Conservation (phyloP, 2,329 filamentous ascomycete species). For the Monosporascus sp. region DNA sequence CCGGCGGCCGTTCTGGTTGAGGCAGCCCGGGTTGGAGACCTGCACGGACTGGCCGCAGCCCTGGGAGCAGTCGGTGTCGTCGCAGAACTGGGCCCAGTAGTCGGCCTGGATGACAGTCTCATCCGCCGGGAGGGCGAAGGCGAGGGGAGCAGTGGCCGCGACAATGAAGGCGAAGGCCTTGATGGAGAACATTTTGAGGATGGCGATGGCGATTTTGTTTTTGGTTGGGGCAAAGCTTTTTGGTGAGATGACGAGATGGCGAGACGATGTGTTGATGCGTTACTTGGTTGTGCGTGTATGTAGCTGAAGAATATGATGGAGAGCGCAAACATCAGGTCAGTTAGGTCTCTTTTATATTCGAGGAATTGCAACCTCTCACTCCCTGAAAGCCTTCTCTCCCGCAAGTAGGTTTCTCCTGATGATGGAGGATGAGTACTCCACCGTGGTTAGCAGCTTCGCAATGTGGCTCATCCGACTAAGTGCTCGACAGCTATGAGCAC, state of each 20-base stretch:
- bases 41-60: constrained; percentile 24
- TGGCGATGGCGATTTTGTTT: background rate
- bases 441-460: too few species aligned
- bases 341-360: background rate
- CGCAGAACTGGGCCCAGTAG: background rate
- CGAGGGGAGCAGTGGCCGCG: background rate
- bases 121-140: background rate
- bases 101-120: background rate
- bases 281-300: background rate
- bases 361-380: background rate
- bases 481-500: too few species aligned
- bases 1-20: background rate
- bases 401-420: too few species aligned
- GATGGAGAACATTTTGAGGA: background rate
- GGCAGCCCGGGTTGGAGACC: constrained; percentile 15
- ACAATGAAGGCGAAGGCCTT: background rate
- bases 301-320: background rate
- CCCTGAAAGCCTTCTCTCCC: too few species aligned
- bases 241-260: background rate
- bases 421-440: too few species aligned
- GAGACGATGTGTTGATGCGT: background rate
- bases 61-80: background rate
- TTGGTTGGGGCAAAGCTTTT: background rate
- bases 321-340: background rate
- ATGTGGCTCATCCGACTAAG: too few species aligned